Percentiles rank a stretch among this genome's conserved stretches.
These are phyloP conservation scores for Vicia faba DNA, from an alignment of 306 rosid genomes.

Conservation along the genomic window DNA sequence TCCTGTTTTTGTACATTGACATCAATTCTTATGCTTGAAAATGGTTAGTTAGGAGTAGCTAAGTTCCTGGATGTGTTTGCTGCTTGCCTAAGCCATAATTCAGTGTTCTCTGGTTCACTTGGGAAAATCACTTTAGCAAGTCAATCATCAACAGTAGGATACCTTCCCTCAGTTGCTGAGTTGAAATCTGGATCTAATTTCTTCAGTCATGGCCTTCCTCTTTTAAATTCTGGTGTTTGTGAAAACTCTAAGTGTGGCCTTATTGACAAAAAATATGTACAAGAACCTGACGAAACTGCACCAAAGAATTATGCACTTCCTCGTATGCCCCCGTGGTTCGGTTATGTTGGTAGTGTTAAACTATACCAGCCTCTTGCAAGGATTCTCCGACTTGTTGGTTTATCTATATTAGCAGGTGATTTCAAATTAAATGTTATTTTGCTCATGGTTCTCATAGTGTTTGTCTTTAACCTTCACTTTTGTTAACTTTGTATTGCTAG, in stretches of 20 bases:
- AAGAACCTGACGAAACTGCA: slow-evolving; percentile 35
- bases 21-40: slow-evolving; percentile 39
- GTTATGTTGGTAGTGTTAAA: slow-evolving; percentile 61
- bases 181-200: slow-evolving; percentile 67
- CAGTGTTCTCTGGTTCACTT: slow-evolving; percentile 79
- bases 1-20: slow-evolving; percentile 19
- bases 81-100: slow-evolving; percentile 77
- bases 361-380: slow-evolving; percentile 80
- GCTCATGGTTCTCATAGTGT: slow-evolving; percentile 27
- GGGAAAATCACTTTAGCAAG: slow-evolving; percentile 55
- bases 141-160: slow-evolving; percentile 64
- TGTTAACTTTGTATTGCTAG: slow-evolving; percentile 48
- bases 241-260: slow-evolving; percentile 44
- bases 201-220: slow-evolving; percentile 45
- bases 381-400: slow-evolving; percentile 83
- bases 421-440: slow-evolving; percentile 38
- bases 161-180: slow-evolving; percentile 76
- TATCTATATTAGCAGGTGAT: slow-evolving; percentile 77
- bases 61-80: slow-evolving; percentile 77
- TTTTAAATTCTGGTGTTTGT: slow-evolving; percentile 44
- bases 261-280: slow-evolving; percentile 52
- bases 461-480: slow-evolving; percentile 26
- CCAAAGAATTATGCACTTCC: slow-evolving; percentile 65
- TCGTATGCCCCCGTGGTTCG: slow-evolving; percentile 96
- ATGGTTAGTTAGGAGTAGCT: slow-evolving; percentile 69